Evolutionary conservation across 2,329 filamentous ascomycete species (phyloP).

Genomic region (Huntiella decipiens): DNA sequence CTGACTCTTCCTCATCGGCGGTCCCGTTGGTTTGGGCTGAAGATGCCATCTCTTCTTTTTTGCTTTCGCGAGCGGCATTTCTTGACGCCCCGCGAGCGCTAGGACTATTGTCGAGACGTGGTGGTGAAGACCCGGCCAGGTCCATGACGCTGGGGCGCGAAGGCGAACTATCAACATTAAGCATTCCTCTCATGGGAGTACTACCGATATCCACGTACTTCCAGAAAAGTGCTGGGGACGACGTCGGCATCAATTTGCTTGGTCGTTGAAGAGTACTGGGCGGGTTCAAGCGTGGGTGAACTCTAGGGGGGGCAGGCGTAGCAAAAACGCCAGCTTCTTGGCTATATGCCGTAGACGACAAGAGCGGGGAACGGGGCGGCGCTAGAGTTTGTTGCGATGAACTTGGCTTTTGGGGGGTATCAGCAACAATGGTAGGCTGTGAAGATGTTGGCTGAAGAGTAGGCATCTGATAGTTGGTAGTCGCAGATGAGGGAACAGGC

Average conservation of each 20-base stretch:
- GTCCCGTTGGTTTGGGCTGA: constrained; percentile 9
- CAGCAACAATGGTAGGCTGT: background rate
- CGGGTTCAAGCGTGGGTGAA: constrained; percentile 56
- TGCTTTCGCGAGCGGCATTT: constrained; percentile 15
- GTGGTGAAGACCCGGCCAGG: constrained; percentile 2
- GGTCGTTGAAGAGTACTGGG: constrained; percentile 66
- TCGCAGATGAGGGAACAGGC: constrained; percentile 11
- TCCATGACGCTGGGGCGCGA: constrained; percentile 23
- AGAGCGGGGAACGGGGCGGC: constrained; percentile 33
- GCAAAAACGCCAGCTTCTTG: constrained; percentile 43
- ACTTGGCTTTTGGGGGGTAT: background rate
- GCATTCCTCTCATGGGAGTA: constrained; percentile 40
- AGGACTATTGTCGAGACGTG: constrained; percentile 4
- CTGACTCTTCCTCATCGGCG: constrained; percentile 15
- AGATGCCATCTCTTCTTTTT: constrained; percentile 10
- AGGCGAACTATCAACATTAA: constrained; percentile 38
- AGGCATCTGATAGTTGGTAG: constrained; percentile 20
- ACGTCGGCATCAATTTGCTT: constrained; percentile 71
- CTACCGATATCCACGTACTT: constrained; percentile 62
- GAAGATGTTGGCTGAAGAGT: background rate
- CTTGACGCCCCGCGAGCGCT: background rate
- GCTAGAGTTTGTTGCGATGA: constrained; percentile 8
- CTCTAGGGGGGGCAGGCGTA: constrained; percentile 53
- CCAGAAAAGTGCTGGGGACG: constrained; percentile 75
- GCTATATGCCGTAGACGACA: constrained; percentile 39